These are phyloP conservation scores for Metschnikowia rubicola DNA, from an alignment of 805 yeast genomes.

Conservation along the genomic window DNA sequence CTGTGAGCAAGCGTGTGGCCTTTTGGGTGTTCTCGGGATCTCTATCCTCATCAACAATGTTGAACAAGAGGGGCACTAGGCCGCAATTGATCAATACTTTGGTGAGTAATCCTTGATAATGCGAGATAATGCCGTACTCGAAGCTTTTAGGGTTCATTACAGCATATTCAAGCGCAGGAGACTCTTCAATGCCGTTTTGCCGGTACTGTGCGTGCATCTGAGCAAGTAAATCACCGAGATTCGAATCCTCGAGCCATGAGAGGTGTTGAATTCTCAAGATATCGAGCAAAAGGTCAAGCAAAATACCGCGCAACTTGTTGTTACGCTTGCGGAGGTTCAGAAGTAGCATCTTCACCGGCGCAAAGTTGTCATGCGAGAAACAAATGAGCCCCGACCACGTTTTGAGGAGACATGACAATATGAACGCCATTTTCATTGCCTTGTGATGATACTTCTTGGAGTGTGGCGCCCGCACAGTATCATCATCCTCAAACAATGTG, in stretches of 20 bases:
- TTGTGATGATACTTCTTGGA: slow-evolving; percentile 23
- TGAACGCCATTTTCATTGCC: slow-evolving; percentile 56
- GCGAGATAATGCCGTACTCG: slow-evolving; percentile 49
- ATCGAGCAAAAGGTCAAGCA: slow-evolving; percentile 71
- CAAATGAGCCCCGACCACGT: slow-evolving; percentile 75
- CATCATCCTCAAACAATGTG: slow-evolving; percentile 50
- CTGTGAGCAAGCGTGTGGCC: slow-evolving; percentile 62
- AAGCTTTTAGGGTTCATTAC: slow-evolving; percentile 28
- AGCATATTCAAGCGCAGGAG: slow-evolving; percentile 13
- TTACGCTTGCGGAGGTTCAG: slow-evolving; percentile 60
- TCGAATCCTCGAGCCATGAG: slow-evolving; percentile 42
- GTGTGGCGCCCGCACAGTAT: slow-evolving; percentile 11
- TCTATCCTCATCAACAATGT: slow-evolving; percentile 38
- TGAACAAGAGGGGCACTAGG: slow-evolving; percentile 46
- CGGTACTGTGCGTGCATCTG: slow-evolving; percentile 9
- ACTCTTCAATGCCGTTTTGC: background rate
- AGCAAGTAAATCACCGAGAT: slow-evolving; percentile 12
- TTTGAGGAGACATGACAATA: slow-evolving; percentile 60
- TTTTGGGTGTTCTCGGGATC: slow-evolving; percentile 51
- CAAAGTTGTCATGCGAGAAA: slow-evolving; percentile 54
- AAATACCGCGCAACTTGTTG: slow-evolving; percentile 51
- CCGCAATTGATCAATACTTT: slow-evolving; percentile 53
- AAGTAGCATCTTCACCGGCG: slow-evolving; percentile 55
- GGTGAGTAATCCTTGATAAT: slow-evolving; percentile 62
- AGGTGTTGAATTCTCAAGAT: slow-evolving; percentile 57